Evolutionary conservation across 2,329 filamentous ascomycete genomes (phyloP), one percentile per base, ranked within the genome.

Genomic region (Sclerotinia nivalis): DNA sequence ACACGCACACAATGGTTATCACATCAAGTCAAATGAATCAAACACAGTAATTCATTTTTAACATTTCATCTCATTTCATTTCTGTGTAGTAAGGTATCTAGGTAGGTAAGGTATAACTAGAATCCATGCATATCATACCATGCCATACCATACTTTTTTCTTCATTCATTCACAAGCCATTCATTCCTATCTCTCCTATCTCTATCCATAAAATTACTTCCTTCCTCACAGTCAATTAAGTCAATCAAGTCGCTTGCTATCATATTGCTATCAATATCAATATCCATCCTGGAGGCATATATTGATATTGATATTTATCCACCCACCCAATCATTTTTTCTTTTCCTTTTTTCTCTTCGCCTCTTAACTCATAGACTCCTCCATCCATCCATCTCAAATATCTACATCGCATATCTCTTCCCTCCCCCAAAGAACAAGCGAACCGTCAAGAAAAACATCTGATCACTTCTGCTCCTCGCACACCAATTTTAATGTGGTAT

Each of bases 271-370:
- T 59, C 56, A 40, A n/a, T 49, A 62, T 62, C 45, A 62, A 62
- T n/a, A 49, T 50, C 45, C 47, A 43, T 43, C 40, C 13, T 15
- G 2, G 40, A 43, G 13, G 40, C 12, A 13, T 43, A 43, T 31
- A 37, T 64, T n/a, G 31, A 64, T 64, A 37, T 25, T 37, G 31
- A 62, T 62, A n/a, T 49, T 31, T 20, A 60, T 22, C 37, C 34
- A 15, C 31, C 34, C n/a, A n/a, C 31, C 3, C n/a, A 20, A 34
- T 49, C n/a, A 50, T 50, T 49, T 52, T n/a, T 15, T 50, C 9
- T 20, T 47, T 22, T 31, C 20, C 25, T n/a, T 40, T 6, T 62
- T 34, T 22, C 25, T 18, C 20, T 34, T 49, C 28, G 15, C 25
- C 43, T 34, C 28, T 37, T 13, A 8, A 13, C 56, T 59, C 56